phyloP scores from a whole-genome alignment of 148 eudicot genomes.

The Rhododendron henanense region DNA sequence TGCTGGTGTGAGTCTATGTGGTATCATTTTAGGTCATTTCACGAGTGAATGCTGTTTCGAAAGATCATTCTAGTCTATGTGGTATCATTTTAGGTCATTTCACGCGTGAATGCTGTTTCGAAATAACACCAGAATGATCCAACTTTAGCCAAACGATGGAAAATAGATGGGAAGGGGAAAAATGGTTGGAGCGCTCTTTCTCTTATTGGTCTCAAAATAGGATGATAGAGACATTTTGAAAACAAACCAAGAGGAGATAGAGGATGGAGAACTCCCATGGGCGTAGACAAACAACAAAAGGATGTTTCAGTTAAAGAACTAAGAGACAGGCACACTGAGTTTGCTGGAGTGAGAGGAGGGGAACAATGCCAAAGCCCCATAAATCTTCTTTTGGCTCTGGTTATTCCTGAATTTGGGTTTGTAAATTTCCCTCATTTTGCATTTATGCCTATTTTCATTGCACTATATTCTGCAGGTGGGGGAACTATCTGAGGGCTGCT shows the following conservation, averaged over 20 bases:
- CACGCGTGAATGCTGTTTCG: neutral
- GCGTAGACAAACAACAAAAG: conserved; percentile 17
- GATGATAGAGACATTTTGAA: neutral
- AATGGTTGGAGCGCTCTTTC: too few relatives aligned
- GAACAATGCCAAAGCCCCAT: conserved; percentile 69
- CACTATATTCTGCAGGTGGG: too few relatives aligned
- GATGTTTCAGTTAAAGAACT: conserved; percentile 67
- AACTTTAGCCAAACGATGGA: neutral
- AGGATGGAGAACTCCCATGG: conserved; percentile 31
- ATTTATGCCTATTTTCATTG: too few relatives aligned
- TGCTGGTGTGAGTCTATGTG: neutral
- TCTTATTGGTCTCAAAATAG: conserved; percentile 6
- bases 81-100: conserved; percentile 2
- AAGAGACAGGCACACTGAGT: conserved; percentile 43
- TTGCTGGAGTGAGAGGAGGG: conserved; percentile 61
- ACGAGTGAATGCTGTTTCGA: neutral
- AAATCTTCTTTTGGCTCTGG: conserved; percentile 65
- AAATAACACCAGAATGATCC: neutral
- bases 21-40: neutral
- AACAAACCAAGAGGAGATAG: neutral
- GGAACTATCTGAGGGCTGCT: too few relatives aligned
- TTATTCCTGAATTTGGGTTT: conserved; percentile 20
- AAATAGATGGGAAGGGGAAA: too few relatives aligned
- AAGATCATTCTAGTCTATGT: neutral
- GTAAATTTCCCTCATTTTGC: too few relatives aligned